Evolutionary conservation across 2,329 filamentous ascomycete species (phyloP), one percentile per base, ranked within the genome.

Genomic region (Pezizomycotina sp.): DNA sequence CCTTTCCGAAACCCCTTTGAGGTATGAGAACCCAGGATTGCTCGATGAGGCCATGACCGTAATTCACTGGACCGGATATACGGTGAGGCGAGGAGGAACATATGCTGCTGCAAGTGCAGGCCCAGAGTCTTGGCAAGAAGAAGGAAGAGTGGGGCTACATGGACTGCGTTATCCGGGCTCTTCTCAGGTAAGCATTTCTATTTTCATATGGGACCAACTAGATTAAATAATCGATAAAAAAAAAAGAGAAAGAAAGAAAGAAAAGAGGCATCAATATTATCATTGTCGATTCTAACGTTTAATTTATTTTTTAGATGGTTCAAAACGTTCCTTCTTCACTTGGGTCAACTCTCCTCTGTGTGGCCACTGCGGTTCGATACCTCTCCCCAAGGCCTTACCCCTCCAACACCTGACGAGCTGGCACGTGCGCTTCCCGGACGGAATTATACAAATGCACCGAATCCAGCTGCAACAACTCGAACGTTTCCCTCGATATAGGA

Each of bases 271-370:
- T n/a, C n/a, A n/a, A n/a, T n/a, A n/a, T n/a, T n/a, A n/a, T n/a
- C n/a, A 31, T 48, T 43, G 38, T 39, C 26, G 7, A 19, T 18
- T 35, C 34, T 38, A 25, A 49, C 40, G 38, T 29, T 33, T 13
- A 13, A 34, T 28, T 10, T 34, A 7, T 5, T 10, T 10, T n/a
- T n/a, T n/a, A n/a, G n/a, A 59, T 95, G 89, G 89, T 98, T 93
- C 63, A 92, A n/a, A 89, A 62, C 70, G 77, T 47, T 77, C 78
- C 5, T 95, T 95, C 62, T 95, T 95, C 60, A 74, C 77, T 42
- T 98, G 84, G 76, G 82, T 95, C 52, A 92, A 93, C 62, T 93
- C 93, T 58, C 89, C 89, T 1, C 68, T 77, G 12, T 95, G 89
- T 58, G 69, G 77, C 6, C 65, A 71, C 36, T 98, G 89, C 58